Base-by-base conservation (phyloP, 768 basidiomycete species). In the Pleurotus ostreatus region DNA sequence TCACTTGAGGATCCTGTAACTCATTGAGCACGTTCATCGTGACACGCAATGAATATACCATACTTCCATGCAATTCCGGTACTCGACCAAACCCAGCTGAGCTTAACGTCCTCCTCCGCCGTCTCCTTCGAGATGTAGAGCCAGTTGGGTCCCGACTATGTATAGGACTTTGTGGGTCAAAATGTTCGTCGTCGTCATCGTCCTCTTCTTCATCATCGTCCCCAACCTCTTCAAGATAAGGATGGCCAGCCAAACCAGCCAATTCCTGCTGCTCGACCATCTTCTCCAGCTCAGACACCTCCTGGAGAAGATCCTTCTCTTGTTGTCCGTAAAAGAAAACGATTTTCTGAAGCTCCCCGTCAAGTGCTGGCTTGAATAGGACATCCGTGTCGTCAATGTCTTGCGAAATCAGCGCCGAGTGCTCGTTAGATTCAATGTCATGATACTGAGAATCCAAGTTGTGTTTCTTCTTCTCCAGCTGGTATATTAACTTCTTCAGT, bases 401-500 rank as follows among this genome's bases (percentile, higher is more conserved):
- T 16, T 70, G 64, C 46, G 71, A 70, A 38, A 90, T 76, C 25
- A 93, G 77, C 1, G 82, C 69, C 2, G 82, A 78, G 5, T 61
- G 74, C 64, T 90, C 88, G 56, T 80, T 81, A 9, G 85, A 76
- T 63, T 92, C 89, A 41, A 88, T 62, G 67, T 93, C 90, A 45
- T 64, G 68, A 13, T 62, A 46, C 46, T 30, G 39, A 56, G 65
- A 11, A 8, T 72, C 70, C 16, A 78, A 73, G 2, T 74, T 77
- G 44, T 79, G 77, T 55, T 91, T 83, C 58, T 85, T 81, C 68
- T 89, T 92, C 73, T 94, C 92, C 22, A 94, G 77, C 60, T 87
- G 85, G 74, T 94, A 94, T 37, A 95, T 88, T 59, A 81, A 81
- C 60, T 89, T 89, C 72, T 94, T 94, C 62, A 94, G 76, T 4